phyloP scores from a whole-genome alignment of 345 rosid genomes.

The Linum trigynum region DNA sequence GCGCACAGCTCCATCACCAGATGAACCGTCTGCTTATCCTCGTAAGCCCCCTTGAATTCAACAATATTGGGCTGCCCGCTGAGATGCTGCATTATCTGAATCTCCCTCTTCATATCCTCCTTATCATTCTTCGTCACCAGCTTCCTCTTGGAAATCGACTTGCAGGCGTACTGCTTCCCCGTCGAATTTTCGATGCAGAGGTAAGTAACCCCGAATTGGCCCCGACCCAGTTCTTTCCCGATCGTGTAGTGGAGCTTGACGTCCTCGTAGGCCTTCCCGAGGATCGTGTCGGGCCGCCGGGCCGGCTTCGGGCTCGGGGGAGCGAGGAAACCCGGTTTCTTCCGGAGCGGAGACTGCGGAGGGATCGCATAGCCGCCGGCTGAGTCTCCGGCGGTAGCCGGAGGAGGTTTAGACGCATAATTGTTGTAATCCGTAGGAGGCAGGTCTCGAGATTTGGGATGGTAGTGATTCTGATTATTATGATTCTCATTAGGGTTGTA shows the following conservation, averaged over 20 bases:
- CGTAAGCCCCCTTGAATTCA: neutral
- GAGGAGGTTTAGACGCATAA: neutral
- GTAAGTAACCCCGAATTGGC: constrained; percentile 1
- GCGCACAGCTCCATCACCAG: neutral
- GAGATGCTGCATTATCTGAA: neutral
- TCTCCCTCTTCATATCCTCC: neutral
- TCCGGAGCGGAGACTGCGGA: neutral
- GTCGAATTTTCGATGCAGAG: neutral
- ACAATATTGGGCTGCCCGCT: neutral
- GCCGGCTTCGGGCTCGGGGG: neutral
- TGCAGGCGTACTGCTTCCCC: neutral
- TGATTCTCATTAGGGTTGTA: neutral
- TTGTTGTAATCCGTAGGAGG: neutral
- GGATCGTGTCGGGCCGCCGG: neutral
- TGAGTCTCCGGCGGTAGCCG: neutral
- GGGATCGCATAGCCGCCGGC: neutral
- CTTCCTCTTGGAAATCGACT: neutral
- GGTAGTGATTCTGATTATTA: neutral
- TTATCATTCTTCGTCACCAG: neutral
- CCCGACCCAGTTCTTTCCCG: neutral
- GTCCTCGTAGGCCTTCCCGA: neutral
- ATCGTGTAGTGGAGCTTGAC: neutral
- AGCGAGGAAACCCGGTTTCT: neutral
- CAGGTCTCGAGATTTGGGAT: neutral
- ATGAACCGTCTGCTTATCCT: neutral